Conservation (phyloP, 2,329 filamentous ascomycete species). For the Fusarium continuum region DNA sequence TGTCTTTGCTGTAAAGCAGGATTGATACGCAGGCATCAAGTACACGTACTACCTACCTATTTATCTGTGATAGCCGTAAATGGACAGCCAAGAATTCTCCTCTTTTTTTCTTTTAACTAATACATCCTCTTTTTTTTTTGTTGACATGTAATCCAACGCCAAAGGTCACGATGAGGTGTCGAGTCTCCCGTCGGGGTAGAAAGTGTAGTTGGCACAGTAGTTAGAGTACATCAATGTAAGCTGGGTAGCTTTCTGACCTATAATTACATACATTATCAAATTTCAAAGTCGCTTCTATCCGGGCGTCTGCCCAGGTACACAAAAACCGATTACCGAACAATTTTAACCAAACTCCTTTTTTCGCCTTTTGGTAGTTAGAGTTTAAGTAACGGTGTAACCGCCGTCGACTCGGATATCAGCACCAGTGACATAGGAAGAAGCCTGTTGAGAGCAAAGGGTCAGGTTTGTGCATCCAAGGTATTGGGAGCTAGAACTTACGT, state of each 20-base stretch:
- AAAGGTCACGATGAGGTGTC: no score
- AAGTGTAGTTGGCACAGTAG: background rate
- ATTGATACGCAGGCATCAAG: no score
- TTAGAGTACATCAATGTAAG: background rate
- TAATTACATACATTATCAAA: slow-evolving; percentile 34
- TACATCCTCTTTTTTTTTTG: no score
- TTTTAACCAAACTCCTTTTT: slow-evolving; percentile 5
- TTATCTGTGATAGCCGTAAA: no score
- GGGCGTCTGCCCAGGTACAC: slow-evolving; percentile 10
- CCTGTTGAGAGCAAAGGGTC: slow-evolving; percentile 46
- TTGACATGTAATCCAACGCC: no score
- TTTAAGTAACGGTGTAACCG: slow-evolving; percentile 83
- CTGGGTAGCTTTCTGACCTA: background rate
- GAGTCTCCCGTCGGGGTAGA: background rate
- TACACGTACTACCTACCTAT: no score
- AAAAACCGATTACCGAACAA: slow-evolving; percentile 4
- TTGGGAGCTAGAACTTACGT: slow-evolving; percentile 47
- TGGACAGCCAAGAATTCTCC: no score
- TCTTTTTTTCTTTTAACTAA: no score
- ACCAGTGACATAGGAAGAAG: slow-evolving; percentile 75
- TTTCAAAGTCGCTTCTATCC: slow-evolving; percentile 24
- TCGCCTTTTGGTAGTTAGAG: background rate
- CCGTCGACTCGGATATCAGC: slow-evolving; percentile 85
- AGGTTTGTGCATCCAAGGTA: background rate
- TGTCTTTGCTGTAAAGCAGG: no score